Base-by-base conservation (phyloP, 1,284 basidiomycete species). In the Naganishia sp. region DNA sequence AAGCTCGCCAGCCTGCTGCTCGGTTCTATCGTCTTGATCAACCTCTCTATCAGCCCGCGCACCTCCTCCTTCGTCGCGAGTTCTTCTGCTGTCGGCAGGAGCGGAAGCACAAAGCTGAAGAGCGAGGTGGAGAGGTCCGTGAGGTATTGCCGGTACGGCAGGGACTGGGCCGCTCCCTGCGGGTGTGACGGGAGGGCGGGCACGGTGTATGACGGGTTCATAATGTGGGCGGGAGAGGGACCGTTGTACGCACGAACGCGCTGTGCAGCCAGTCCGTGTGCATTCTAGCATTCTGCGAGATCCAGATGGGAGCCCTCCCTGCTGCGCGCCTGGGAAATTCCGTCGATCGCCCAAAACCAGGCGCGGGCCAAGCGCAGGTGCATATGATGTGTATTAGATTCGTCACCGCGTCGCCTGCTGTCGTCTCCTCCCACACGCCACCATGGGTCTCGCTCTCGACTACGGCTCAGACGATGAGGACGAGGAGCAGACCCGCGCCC, bases 51-150 rank as follows among this genome's bases (percentile, higher is more conserved):
- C 76, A 94, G 85, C 78, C 92, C 90, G 74, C 95, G 85, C 70
- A 97, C 94, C 74, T 95, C 92, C 81, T 98, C 95, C 83, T 98
- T 99, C 73, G 94, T 88, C 59, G 87, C 85, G 79, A 95, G 86
- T 81, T 96, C 93, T 75, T 94, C 92, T 56, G 86, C 80, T 4
- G 91, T 92, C 7, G 93, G 93, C 23, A 95, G 84, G 54, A 94
- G 85, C 75, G 92, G 91, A 66, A 95, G 86, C 65, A 95, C 90
- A 78, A 94, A 81, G 53, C 77, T 78, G 72, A 81, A 81, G 64
- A 81, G 73, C 50, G 77, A 78, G 18, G 78, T 77, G 23, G 79
- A 80, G 33, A 81, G 74, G 71, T 81, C 79, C 68, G 76, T 78
- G 10, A 80, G 69, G 72, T 80, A 81, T 46, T 78, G 73, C 16